These are phyloP conservation scores for Fraxinus quadrangulata DNA, from an alignment of 257 asterid species.

Conservation along the genomic window DNA sequence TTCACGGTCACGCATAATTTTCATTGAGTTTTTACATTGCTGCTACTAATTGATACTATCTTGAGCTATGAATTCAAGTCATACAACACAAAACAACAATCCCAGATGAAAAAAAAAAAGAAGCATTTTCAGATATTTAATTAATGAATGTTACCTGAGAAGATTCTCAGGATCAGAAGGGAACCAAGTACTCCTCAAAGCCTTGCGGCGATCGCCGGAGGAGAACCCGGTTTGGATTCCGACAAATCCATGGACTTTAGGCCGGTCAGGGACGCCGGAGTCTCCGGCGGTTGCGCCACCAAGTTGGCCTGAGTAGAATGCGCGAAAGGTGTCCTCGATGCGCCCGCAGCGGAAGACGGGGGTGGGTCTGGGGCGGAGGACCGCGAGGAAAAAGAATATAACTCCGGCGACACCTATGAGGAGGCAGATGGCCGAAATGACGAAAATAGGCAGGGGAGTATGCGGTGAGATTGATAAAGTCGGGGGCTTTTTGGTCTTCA, in stretches of 20 bases:
- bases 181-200: conserved; percentile 33
- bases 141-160: conserved; percentile 16
- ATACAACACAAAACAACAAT: not conserved
- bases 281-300: conserved; percentile 15
- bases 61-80: not conserved
- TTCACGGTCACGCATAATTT: not conserved
- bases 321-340: conserved; percentile 26
- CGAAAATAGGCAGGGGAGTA: conserved; percentile 2
- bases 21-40: not conserved
- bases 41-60: not conserved
- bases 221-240: conserved; percentile 32
- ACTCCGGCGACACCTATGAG: conserved; percentile 28
- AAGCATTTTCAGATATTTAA: not conserved
- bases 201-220: conserved; percentile 26
- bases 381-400: conserved; percentile 11
- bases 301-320: conserved; percentile 26
- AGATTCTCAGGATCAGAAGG: conserved; percentile 31
- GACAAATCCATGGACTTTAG: conserved; percentile 28
- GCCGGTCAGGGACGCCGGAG: conserved; percentile 21
- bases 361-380: conserved; percentile 17
- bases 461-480: not conserved
- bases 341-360: conserved; percentile 29
- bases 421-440: conserved; percentile 20
- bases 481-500: conserved; percentile 24
- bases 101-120: not conserved